Evolutionary conservation across 306 rosid genomes (phyloP).

Genomic region (Quercus wislizeni): DNA sequence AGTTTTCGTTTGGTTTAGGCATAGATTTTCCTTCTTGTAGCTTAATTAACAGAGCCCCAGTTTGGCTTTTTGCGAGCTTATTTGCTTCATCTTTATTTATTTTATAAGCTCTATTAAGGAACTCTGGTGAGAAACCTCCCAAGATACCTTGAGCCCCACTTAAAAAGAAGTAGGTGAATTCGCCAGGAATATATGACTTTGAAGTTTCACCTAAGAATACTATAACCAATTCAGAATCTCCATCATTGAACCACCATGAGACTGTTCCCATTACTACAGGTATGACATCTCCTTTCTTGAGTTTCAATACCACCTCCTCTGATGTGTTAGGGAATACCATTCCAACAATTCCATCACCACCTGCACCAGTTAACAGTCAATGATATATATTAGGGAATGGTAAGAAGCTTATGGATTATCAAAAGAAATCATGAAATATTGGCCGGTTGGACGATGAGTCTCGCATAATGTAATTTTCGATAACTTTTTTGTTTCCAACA

Average conservation of each 20-base stretch:
- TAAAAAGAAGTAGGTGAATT: conserved; percentile 45
- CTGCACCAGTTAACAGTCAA: conserved; percentile 11
- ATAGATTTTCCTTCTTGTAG: conserved; percentile 21
- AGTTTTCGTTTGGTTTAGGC: conserved; percentile 35
- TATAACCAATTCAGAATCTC: conserved; percentile 38
- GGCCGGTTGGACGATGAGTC: too few species aligned
- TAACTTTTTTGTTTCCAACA: too few species aligned
- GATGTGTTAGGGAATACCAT: conserved; percentile 20
- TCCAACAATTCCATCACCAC: conserved; percentile 51
- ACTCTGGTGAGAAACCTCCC: conserved; percentile 40
- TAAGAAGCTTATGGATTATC: background rate
- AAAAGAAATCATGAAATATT: too few species aligned
- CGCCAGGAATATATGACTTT: conserved; percentile 37
- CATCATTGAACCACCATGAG: conserved; percentile 82
- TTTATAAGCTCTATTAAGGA: conserved; percentile 25
- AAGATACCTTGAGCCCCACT: conserved; percentile 24
- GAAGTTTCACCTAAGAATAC: conserved; percentile 52
- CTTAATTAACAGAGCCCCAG: conserved; percentile 32
- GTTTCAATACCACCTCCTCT: conserved; percentile 47
- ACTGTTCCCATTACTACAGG: conserved; percentile 45
- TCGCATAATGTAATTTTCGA: too few species aligned
- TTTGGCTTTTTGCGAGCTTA: conserved; percentile 44
- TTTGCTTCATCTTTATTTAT: conserved; percentile 26
- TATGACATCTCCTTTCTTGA: background rate
- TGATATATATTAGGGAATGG: background rate